Percentiles rank a stretch among this genome's conserved stretches.
Conservation (phyloP, 176 grass and related monocot genomes). For the Poa annua region DNA sequence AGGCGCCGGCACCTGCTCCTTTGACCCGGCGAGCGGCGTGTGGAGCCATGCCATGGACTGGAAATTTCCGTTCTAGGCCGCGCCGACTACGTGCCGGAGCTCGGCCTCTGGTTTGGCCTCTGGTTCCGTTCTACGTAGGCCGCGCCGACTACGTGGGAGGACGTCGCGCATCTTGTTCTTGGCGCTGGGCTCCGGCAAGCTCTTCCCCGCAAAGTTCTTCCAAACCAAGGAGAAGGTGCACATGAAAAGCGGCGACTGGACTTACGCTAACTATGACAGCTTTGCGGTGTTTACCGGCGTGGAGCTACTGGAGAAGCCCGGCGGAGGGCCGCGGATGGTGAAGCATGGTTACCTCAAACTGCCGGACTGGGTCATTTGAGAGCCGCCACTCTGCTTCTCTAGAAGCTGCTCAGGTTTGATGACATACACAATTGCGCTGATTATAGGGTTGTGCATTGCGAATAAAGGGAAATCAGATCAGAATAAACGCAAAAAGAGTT, state of each 20-base stretch:
- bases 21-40: background rate
- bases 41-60: background rate
- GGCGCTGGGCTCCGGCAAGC: background rate
- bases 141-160: no score
- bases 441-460: background rate
- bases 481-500: background rate
- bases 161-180: background rate
- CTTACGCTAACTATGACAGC: background rate
- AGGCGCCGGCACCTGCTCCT: background rate
- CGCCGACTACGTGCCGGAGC: background rate
- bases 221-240: background rate
- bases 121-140: no score
- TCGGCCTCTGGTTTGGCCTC: conserved; percentile 14
- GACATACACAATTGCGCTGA: no score
- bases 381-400: background rate
- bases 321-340: background rate
- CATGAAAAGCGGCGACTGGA: background rate
- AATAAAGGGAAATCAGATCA: no score
- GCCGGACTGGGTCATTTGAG: background rate
- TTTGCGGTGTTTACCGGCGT: background rate
- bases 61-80: background rate
- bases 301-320: background rate
- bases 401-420: background rate
- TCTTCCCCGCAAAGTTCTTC: background rate
- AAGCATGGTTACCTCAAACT: background rate